These are phyloP conservation scores for Chlamydomonas schloesseri DNA, from an alignment of 139 green algal genomes.

Conservation along the genomic window DNA sequence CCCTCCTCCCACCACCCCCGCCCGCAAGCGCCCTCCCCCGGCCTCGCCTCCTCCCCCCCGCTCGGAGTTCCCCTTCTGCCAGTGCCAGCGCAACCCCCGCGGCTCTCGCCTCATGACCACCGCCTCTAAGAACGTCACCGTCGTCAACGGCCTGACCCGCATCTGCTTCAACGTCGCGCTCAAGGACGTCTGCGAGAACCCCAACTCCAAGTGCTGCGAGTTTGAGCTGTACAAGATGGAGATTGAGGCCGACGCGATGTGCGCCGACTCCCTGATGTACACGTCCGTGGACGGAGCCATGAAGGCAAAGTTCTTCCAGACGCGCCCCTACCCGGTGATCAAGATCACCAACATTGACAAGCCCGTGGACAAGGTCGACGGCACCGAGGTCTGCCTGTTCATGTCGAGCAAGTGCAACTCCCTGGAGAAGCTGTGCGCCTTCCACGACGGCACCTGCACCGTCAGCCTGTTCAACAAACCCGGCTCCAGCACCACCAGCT, in stretches of 20 bases:
- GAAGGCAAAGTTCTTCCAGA: conserved; percentile 40
- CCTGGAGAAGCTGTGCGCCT: conserved; percentile 23
- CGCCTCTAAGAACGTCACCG: conserved; percentile 10
- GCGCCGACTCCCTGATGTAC: conserved; percentile 40
- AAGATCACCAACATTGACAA: conserved; percentile 56
- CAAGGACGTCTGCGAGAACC: neutral
- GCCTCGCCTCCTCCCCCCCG: neutral
- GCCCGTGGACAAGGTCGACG: neutral
- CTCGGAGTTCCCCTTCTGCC: conserved; percentile 38
- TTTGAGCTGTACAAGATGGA: conserved; percentile 58
- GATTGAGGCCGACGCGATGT: conserved; percentile 38
- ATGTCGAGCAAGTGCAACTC: conserved; percentile 30
- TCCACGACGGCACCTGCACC: conserved; percentile 35
- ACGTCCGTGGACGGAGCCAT: conserved; percentile 37
- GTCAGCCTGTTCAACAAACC: conserved; percentile 51
- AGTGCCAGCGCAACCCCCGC: conserved; percentile 17
- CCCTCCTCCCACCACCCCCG: neutral
- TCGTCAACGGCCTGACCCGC: conserved; percentile 11
- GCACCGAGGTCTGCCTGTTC: conserved; percentile 44
- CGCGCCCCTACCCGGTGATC: conserved; percentile 30
- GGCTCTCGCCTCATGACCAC: conserved; percentile 22
- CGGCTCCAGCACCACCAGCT: conserved; percentile 12
- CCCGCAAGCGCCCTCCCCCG: neutral
- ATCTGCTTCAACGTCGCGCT: conserved; percentile 35
- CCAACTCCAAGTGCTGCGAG: conserved; percentile 28